A percentile compares a stretch with the other conserved stretches of the same genome.
Conservation (phyloP, 1,284 basidiomycete genomes). For the Cerioporus squamosus region DNA sequence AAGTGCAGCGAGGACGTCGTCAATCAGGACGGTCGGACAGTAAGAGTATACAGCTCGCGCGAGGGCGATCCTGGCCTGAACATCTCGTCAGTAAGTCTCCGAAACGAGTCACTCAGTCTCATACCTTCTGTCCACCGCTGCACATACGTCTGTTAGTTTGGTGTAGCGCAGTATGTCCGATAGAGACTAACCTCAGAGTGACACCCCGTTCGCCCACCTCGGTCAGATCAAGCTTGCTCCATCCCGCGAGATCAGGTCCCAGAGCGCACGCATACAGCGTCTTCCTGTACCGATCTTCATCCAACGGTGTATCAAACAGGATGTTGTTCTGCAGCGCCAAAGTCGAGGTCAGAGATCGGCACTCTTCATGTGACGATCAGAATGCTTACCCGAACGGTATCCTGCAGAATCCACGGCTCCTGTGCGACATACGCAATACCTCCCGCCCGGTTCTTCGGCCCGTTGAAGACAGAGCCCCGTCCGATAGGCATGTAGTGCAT, state of each 20-base stretch:
- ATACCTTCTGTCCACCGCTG: constrained; percentile 74
- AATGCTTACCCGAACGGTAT: constrained; percentile 42
- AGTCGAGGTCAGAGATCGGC: neutral
- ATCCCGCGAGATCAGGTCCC: constrained; percentile 36
- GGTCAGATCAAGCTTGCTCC: neutral
- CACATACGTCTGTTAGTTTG: neutral
- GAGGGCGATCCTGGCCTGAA: constrained; percentile 67
- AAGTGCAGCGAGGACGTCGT: constrained; percentile 56
- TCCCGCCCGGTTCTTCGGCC: constrained; percentile 52
- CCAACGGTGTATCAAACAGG: constrained; percentile 43
- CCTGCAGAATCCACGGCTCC: constrained; percentile 73
- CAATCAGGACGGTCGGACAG: constrained; percentile 64
- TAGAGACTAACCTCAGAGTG: constrained; percentile 63
- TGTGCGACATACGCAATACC: constrained; percentile 77
- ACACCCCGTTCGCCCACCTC: constrained; percentile 25
- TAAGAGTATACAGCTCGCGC: constrained; percentile 72
- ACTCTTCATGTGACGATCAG: neutral
- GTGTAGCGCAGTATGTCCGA: neutral
- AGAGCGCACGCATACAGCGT: constrained; percentile 26
- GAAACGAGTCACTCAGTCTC: neutral
- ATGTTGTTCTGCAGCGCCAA: constrained; percentile 42
- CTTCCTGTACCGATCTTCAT: constrained; percentile 47
- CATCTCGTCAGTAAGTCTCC: neutral
- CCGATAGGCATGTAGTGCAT: constrained; percentile 59
- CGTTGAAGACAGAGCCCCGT: constrained; percentile 60